A percentile compares a stretch with the other conserved stretches of the same genome.
Evolutionary conservation across 345 rosid species (phyloP).

Genomic region (Firmiana major): DNA sequence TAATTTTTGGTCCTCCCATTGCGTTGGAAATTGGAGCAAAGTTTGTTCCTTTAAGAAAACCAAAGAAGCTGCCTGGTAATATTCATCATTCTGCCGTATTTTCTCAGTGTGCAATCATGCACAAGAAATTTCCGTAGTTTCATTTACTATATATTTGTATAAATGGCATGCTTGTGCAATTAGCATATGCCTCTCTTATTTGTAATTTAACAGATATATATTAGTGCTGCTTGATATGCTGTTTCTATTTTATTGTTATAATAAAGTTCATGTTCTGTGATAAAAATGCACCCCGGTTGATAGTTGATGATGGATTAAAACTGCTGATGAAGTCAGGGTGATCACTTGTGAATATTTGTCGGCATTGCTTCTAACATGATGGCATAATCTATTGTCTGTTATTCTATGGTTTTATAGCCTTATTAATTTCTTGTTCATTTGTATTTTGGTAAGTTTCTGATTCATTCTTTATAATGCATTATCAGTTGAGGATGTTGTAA

Average conservation of each 20-base stretch:
- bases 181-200: not conserved
- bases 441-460: not conserved
- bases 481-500: not conserved
- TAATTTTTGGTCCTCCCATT: constrained; percentile 89
- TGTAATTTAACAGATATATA: not conserved
- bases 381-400: not conserved
- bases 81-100: not conserved
- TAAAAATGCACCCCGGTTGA: not conserved
- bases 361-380: not conserved
- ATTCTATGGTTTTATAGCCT: not conserved
- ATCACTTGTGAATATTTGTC: not conserved
- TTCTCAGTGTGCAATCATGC: not conserved
- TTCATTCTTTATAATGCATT: not conserved
- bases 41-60: constrained; percentile 92
- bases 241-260: not conserved
- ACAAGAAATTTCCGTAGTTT: not conserved
- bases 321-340: not conserved
- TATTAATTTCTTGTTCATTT: not conserved
- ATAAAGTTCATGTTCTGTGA: not conserved
- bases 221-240: not conserved
- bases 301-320: not conserved
- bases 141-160: not conserved
- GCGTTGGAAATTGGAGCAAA: constrained; percentile 98
- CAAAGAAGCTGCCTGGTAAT: constrained; percentile 85
- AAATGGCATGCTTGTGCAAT: not conserved